phyloP scores from a whole-genome alignment of 441 rosid species.

The Gossypium laxum region DNA sequence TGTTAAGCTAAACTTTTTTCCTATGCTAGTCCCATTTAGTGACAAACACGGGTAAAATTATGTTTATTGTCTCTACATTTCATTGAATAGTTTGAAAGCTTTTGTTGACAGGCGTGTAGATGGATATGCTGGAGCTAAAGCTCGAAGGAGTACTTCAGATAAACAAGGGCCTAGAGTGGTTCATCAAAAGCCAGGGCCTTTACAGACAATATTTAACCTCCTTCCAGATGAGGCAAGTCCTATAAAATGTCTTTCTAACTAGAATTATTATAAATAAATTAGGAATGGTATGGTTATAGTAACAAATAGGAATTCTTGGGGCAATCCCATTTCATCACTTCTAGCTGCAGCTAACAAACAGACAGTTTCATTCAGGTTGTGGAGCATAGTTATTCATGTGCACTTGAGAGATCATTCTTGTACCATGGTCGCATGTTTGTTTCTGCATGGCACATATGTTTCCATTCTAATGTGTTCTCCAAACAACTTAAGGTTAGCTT shows the following conservation, averaged over 20 bases:
- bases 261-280: conserved; percentile 10
- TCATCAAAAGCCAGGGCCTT: conserved; percentile 88
- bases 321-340: conserved; percentile 11
- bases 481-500: conserved; percentile 90
- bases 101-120: conserved; percentile 37
- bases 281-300: neutral
- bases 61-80: neutral
- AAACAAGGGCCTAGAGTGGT: conserved; percentile 87
- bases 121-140: conserved; percentile 61
- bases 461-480: conserved; percentile 94
- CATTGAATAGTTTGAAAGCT: neutral
- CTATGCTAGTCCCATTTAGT: neutral
- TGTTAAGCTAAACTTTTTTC: neutral
- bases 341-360: conserved; percentile 16
- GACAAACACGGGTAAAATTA: neutral
- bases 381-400: conserved; percentile 88
- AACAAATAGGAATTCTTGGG: neutral
- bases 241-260: conserved; percentile 2
- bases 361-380: conserved; percentile 47
- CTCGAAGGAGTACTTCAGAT: conserved; percentile 65
- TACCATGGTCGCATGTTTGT: conserved; percentile 97
- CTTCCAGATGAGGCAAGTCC: conserved; percentile 74
- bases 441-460: conserved; percentile 96
- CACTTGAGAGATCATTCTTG: conserved; percentile 92
- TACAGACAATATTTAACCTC: conserved; percentile 84